Evolutionary conservation across 202 grass and related monocot genomes (phyloP).

Genomic region (Zoysia matrella): DNA sequence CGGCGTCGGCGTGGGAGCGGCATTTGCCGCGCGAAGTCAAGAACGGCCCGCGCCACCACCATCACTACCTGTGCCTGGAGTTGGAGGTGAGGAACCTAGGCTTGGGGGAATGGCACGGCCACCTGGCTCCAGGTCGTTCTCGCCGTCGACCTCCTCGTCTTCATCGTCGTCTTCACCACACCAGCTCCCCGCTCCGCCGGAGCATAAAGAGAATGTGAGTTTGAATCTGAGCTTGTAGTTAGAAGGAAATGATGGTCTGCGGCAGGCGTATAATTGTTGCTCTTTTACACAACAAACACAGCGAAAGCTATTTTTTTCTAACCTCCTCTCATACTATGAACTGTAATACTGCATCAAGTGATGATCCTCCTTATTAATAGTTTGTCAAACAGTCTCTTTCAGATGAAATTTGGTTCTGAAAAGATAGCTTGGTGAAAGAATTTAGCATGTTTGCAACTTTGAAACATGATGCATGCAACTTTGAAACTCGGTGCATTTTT

Average conservation of each 20-base stretch:
- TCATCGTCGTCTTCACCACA: constrained; percentile 45
- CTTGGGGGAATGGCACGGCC: no score
- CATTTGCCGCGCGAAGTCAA: constrained; percentile 17
- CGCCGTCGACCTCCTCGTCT: constrained; percentile 50
- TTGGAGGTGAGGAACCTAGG: constrained; percentile 39
- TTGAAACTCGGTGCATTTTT: background rate
- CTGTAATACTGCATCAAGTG: background rate
- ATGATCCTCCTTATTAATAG: no score
- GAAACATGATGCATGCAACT: no score
- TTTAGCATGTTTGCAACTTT: no score
- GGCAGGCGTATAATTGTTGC: constrained; percentile 20
- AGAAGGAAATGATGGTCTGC: constrained; percentile 23
- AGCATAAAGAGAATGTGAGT: constrained; percentile 56
- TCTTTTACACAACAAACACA: background rate
- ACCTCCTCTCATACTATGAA: constrained; percentile 12
- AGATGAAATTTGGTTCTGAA: no score
- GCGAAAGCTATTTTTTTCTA: background rate
- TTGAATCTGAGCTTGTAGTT: constrained; percentile 73
- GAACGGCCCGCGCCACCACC: constrained; percentile 13
- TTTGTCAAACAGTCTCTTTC: no score
- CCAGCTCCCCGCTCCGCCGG: constrained; percentile 35
- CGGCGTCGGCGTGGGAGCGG: constrained; percentile 16
- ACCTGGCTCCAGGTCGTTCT: background rate
- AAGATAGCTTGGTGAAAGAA: no score
- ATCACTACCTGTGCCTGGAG: background rate